Conservation (phyloP, 2,329 filamentous ascomycete species). For the Ophiostoma piceae region DNA sequence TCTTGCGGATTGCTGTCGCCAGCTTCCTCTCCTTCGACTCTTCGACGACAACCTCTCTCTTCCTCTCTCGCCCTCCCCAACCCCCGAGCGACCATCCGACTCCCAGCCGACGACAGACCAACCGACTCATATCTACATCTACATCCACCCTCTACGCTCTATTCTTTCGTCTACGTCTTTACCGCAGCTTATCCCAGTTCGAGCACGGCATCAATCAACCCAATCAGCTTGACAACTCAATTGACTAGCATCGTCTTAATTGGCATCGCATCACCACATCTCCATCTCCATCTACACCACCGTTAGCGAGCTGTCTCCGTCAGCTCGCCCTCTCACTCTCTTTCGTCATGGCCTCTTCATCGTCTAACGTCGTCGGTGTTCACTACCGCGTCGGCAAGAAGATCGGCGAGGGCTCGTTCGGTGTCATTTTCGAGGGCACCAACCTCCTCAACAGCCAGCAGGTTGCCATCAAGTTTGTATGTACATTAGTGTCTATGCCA, state of each 20-base stretch:
- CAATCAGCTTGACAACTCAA: not conserved
- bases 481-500: slow-evolving; percentile 36
- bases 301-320: not conserved
- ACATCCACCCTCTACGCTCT: not conserved
- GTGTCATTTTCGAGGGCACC: slow-evolving; percentile 97
- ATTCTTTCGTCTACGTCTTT: not conserved
- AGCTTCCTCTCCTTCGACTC: not conserved
- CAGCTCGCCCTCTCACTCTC: slow-evolving; percentile 13
- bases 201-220: not conserved
- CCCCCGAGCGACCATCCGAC: not conserved
- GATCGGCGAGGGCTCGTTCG: slow-evolving; percentile 97
- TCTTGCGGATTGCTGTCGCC: slow-evolving; percentile 12
- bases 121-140: not conserved
- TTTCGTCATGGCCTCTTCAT: slow-evolving; percentile 70
- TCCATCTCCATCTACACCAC: not conserved
- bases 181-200: not conserved
- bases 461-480: slow-evolving; percentile 97
- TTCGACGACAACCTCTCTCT: not conserved
- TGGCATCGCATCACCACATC: not conserved
- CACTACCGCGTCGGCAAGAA: slow-evolving; percentile 99
- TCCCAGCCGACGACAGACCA: not conserved
- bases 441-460: slow-evolving; percentile 99
- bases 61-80: not conserved
- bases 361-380: slow-evolving; percentile 95
- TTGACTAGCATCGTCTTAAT: not conserved